These are phyloP conservation scores for Polytrichum formosum DNA, from an alignment of 225 moss, liverwort and hornwort genomes.

Conservation along the genomic window DNA sequence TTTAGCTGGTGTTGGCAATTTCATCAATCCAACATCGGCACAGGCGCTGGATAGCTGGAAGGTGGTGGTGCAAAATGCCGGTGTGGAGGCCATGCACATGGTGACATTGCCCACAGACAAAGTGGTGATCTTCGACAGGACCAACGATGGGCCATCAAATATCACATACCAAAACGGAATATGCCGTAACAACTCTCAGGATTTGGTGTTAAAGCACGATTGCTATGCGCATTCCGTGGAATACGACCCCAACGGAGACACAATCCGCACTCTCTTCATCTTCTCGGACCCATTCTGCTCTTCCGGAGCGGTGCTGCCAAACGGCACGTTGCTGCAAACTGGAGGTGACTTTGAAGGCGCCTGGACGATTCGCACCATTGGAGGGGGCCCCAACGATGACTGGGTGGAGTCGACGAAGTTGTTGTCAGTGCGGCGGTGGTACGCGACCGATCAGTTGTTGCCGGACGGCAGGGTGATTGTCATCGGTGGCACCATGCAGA, in stretches of 20 bases:
- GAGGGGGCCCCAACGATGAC: not conserved
- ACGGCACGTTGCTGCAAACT: conserved; percentile 3
- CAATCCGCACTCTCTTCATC: not conserved
- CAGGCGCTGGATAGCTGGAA: not conserved
- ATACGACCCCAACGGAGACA: not conserved
- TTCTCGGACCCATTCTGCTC: conserved; percentile 6
- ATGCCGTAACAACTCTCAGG: conserved; percentile 2
- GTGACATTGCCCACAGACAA: not conserved
- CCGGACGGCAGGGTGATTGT: conserved; percentile 4
- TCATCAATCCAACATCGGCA: not conserved
- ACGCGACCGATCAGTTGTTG: conserved; percentile 2
- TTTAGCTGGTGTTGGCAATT: no score
- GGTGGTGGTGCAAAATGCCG: conserved; percentile 5
- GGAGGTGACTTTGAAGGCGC: conserved; percentile 5
- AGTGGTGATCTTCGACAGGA: conserved; percentile 2
- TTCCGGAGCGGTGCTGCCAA: not conserved
- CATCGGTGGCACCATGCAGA: conserved; percentile 1
- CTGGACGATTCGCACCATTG: not conserved
- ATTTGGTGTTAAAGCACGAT: not conserved
- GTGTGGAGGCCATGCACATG: conserved; percentile 15
- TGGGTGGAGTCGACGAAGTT: not conserved
- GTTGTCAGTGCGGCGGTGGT: not conserved
- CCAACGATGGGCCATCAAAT: conserved; percentile 3
- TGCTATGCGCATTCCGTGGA: conserved; percentile 7
- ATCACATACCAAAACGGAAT: not conserved